Percentiles rank a stretch among this genome's conserved stretches.
Evolutionary conservation across 177 flowering plant species (phyloP).

Genomic region (Vitis hybrid): DNA sequence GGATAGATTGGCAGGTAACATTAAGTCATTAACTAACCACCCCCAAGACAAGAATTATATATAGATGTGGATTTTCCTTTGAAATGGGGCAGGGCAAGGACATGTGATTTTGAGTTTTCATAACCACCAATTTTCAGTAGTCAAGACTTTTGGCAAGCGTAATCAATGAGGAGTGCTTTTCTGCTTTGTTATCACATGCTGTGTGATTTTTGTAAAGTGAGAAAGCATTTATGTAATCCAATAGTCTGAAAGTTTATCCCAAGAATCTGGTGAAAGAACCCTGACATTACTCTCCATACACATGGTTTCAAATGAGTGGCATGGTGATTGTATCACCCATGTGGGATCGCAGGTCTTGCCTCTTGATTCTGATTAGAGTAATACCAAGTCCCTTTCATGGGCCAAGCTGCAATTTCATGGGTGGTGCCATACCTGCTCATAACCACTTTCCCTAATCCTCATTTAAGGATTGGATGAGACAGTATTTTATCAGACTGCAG

Average conservation of each 20-base stretch:
- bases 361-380: too few relatives aligned
- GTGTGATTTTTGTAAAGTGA: background rate
- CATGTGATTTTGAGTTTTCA: background rate
- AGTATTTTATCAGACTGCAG: background rate
- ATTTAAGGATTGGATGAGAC: background rate
- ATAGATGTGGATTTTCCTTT: too few relatives aligned
- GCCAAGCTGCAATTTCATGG: too few relatives aligned
- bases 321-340: too few relatives aligned
- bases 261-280: too few relatives aligned
- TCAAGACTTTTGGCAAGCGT: background rate
- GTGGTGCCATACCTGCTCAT: background rate
- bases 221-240: too few relatives aligned
- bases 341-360: too few relatives aligned
- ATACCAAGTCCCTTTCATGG: too few relatives aligned
- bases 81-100: background rate
- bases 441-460: background rate
- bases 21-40: background rate
- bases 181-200: background rate
- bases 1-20: background rate
- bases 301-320: too few relatives aligned
- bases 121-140: background rate
- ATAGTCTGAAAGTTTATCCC: too few relatives aligned
- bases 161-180: background rate
- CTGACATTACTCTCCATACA: too few relatives aligned
- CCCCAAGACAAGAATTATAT: background rate